Base-by-base conservation (phyloP, 2,329 filamentous ascomycete species). In the Didymella lethalis region DNA sequence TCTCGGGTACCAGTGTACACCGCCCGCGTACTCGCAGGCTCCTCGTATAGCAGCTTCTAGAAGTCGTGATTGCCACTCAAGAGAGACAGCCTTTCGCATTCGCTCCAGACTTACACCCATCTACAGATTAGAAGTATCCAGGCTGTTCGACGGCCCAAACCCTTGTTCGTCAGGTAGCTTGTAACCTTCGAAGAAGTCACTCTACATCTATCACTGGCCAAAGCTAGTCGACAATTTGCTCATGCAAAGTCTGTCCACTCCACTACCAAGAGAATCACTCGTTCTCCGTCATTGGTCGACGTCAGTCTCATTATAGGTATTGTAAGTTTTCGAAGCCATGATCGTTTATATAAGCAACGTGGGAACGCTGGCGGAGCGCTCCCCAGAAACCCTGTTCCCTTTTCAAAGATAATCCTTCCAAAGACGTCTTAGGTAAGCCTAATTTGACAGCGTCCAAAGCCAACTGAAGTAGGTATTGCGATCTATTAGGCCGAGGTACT, bases 11-110 rank as follows among this genome's bases (percentile, higher is more conserved):
- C 32, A 11, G 26, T 6, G 12, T 34, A 47, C 34, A 54, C 51
- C 56, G 51, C 51, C 50, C 28, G 41, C 26, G 31, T 41, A 34
- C 45, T 12, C 14, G 14, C 31, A 32, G 31, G 14, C 31, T 32
- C 8, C 32, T 36, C 32, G 23, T 43, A 16, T 20, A 34, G 20
- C 10, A 36, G 26, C 34, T 40, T 16, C n/a, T 48, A 20, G 10
- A 34, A n/a, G 23, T 26, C n/a, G n/a, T 26, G 11, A 29, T 20
- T 46, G 32, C 23, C 7, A 10, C 29, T 20, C 40, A 45, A 12
- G 31, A 23, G 29, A 36, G 14, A 20, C 11, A 25, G 11, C 10
- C 26, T 16, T 11, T 38, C 7, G 20, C 7, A 10, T 18, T 18
- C 28, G 38, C 38, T 12, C 32, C 34, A 41, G 41, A 51, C 20